Evolutionary conservation across 495 filamentous ascomycete genomes (phyloP).

Genomic region (Emericellopsis terricola): DNA sequence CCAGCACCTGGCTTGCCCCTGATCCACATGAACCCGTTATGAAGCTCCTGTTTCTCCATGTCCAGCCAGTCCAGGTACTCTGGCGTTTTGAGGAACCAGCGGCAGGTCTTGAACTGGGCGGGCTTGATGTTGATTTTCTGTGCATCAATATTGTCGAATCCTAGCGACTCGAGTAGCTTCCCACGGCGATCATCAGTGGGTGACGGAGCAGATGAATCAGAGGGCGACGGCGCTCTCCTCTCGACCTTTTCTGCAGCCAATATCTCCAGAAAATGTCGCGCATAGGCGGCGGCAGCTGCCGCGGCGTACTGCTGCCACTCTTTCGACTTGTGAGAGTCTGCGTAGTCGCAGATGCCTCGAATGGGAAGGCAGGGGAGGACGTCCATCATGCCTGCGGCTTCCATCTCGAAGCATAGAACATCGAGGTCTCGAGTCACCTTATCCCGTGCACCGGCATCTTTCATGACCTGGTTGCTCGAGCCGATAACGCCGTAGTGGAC

Average conservation of each 20-base stretch:
- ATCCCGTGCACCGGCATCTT: not conserved
- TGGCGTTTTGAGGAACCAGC: slow-evolving; percentile 14
- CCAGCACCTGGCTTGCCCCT: slow-evolving; percentile 1
- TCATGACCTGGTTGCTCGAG: not conserved
- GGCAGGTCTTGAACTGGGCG: slow-evolving; percentile 14
- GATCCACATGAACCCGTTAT: slow-evolving; percentile 35
- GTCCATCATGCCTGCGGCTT: slow-evolving; percentile 24
- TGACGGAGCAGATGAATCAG: not conserved
- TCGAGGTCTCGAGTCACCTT: slow-evolving; percentile 1
- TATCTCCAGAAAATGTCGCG: slow-evolving; percentile 9
- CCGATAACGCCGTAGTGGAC: not conserved
- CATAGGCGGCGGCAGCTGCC: slow-evolving; percentile 13
- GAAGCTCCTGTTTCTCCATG: too few relatives aligned
- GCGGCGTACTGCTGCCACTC: slow-evolving; percentile 17
- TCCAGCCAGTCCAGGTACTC: slow-evolving; percentile 17
- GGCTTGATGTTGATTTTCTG: slow-evolving; percentile 10
- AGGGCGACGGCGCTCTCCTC: slow-evolving; percentile 2
- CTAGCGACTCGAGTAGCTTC: slow-evolving; percentile 9
- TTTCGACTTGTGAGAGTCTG: slow-evolving; percentile 21
- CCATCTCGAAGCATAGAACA: slow-evolving; percentile 27
- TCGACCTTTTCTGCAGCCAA: not conserved
- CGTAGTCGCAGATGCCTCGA: slow-evolving; percentile 18
- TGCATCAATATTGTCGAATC: slow-evolving; percentile 14
- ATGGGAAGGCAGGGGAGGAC: slow-evolving; percentile 20
- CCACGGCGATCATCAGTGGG: not conserved